A percentile compares a stretch with the other conserved stretches of the same genome.
phyloP scores from a whole-genome alignment of 2,329 filamentous ascomycete species.

The Trichophyton simii region DNA sequence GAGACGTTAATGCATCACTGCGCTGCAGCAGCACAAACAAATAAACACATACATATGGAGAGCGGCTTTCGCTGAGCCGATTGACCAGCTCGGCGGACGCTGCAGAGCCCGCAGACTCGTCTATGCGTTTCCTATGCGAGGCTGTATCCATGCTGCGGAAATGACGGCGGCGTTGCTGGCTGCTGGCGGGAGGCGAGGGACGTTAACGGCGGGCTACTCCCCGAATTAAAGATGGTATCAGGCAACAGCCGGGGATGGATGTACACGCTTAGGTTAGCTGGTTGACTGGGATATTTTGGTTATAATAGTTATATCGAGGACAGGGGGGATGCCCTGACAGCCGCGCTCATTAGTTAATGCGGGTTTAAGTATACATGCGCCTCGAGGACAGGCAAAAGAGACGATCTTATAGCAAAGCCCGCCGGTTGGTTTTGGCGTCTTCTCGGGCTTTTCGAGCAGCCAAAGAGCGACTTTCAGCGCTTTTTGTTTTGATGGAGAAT shows the following conservation, averaged over 20 bases:
- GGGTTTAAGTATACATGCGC: background rate
- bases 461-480: background rate
- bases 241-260: background rate
- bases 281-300: background rate
- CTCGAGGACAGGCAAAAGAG: background rate
- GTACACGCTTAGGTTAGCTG: background rate
- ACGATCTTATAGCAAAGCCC: background rate
- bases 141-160: background rate
- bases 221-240: background rate
- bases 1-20: background rate
- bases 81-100: slow-evolving; percentile 36
- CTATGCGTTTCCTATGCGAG: background rate
- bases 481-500: background rate
- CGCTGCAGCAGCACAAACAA: background rate
- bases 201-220: background rate
- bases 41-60: slow-evolving; percentile 50
- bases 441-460: background rate
- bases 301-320: background rate
- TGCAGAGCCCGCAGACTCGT: slow-evolving; percentile 6
- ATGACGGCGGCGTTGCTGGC: background rate
- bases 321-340: background rate
- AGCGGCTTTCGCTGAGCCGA: slow-evolving; percentile 48
- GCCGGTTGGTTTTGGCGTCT: background rate
- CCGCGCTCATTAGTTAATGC: background rate
- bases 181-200: background rate